Conservation (phyloP, 495 filamentous ascomycete genomes). For the Lophiotrema nucula region DNA sequence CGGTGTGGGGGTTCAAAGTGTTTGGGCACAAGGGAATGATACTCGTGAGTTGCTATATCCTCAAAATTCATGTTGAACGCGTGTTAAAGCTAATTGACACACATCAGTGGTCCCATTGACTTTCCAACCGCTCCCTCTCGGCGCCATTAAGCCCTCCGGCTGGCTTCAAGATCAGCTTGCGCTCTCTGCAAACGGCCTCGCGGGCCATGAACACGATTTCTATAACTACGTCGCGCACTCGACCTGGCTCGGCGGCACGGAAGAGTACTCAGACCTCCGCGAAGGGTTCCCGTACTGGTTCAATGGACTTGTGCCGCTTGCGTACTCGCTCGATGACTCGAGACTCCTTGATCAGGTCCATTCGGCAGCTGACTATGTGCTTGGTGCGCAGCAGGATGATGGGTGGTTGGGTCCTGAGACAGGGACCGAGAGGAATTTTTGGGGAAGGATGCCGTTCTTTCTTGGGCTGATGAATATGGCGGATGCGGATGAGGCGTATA, state of each 20-base stretch:
- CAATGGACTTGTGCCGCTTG: conserved; percentile 64
- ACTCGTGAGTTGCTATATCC: no score
- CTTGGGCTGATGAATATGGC: conserved; percentile 53
- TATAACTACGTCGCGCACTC: conserved; percentile 57
- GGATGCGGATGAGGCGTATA: conserved; percentile 45
- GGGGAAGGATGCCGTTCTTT: conserved; percentile 56
- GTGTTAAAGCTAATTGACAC: no score
- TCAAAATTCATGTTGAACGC: no score
- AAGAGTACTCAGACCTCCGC: conserved; percentile 59
- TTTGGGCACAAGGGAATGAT: no score
- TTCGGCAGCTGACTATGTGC: conserved; percentile 49
- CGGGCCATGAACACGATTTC: conserved; percentile 60
- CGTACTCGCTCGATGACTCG: conserved; percentile 55
- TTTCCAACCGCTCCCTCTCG: conserved; percentile 54
- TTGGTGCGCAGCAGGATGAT: conserved; percentile 53
- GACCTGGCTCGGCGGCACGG: conserved; percentile 56
- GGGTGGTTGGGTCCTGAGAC: conserved; percentile 65
- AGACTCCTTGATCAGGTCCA: conserved; percentile 57
- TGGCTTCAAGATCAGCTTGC: conserved; percentile 61
- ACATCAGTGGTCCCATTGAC: conserved; percentile 41
- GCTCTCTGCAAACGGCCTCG: conserved; percentile 55
- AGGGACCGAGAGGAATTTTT: conserved; percentile 49
- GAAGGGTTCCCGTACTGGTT: conserved; percentile 67
- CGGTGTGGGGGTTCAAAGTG: no score
- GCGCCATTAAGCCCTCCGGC: conserved; percentile 56